Conservation (phyloP, 768 basidiomycete species). For the Pleurotus giganteus region DNA sequence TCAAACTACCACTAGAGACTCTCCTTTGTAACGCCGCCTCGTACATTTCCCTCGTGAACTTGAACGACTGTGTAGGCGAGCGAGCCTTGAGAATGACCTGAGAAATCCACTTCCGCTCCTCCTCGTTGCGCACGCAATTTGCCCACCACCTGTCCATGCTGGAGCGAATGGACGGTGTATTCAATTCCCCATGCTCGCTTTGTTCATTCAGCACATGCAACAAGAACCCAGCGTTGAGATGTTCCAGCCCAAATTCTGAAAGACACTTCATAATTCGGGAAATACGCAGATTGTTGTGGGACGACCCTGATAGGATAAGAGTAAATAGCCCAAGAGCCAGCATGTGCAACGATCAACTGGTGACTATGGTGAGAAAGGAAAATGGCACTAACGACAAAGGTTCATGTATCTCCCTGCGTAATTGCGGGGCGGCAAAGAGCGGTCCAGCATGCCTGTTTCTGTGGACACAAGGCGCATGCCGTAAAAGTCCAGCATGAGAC, state of each 20-base stretch:
- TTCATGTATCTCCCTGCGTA: constrained; percentile 59
- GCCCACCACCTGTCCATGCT: constrained; percentile 84
- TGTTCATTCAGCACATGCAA: constrained; percentile 71
- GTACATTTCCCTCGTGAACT: constrained; percentile 61
- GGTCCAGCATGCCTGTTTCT: constrained; percentile 59
- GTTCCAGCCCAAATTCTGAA: constrained; percentile 68
- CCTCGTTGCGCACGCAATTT: constrained; percentile 64
- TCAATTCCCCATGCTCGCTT: constrained; percentile 53
- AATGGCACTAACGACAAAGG: constrained; percentile 54
- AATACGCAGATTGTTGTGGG: constrained; percentile 78
- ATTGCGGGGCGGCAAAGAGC: constrained; percentile 46
- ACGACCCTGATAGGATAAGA: constrained; percentile 39
- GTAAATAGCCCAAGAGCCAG: not conserved
- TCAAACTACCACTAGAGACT: constrained; percentile 33
- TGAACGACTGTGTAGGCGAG: constrained; percentile 30
- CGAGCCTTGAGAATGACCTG: constrained; percentile 51
- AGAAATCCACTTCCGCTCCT: constrained; percentile 55
- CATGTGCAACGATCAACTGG: not conserved
- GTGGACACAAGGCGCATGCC: constrained; percentile 63
- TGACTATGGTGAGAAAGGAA: constrained; percentile 9
- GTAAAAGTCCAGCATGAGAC: constrained; percentile 78
- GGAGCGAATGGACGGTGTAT: constrained; percentile 40
- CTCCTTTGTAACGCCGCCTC: constrained; percentile 44
- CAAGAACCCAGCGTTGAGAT: constrained; percentile 62
- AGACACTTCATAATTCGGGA: constrained; percentile 76